A percentile compares a stretch with the other conserved stretches of the same genome.
Evolutionary conservation across 2,329 filamentous ascomycete species (phyloP).

Genomic region (Xylariales sp.): DNA sequence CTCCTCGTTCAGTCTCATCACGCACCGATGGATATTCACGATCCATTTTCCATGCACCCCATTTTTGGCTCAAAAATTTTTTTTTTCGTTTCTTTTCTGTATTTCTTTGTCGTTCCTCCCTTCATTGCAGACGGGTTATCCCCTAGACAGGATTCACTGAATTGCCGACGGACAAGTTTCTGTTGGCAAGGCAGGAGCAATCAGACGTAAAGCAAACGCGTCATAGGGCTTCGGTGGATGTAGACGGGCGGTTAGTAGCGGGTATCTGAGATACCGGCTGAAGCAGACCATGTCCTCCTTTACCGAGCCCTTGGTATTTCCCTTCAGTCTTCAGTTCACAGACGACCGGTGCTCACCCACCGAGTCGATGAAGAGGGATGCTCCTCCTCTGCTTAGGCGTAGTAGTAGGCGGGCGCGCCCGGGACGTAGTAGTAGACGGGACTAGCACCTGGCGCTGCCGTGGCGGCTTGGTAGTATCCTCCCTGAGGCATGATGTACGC

Average conservation of each 20-base stretch:
- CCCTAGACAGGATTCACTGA: background rate
- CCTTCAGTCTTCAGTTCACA: background rate
- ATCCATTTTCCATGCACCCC: background rate
- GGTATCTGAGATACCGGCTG: background rate
- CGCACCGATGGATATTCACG: too few relatives aligned
- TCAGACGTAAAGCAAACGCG: too few relatives aligned
- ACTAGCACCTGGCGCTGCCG: background rate
- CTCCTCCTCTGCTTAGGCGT: background rate
- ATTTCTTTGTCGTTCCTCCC: background rate
- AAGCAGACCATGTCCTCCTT: background rate
- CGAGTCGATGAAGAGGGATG: background rate
- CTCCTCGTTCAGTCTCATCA: background rate
- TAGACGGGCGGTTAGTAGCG: background rate
- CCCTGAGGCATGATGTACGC: conserved; percentile 25
- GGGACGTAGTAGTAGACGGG: conserved; percentile 20
- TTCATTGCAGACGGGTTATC: background rate
- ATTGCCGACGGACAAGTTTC: background rate
- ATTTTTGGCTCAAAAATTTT: too few relatives aligned
- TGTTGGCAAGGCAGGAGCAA: background rate
- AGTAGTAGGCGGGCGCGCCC: conserved; percentile 15
- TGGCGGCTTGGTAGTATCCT: conserved; percentile 12
- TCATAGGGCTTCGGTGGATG: background rate
- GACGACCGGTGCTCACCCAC: background rate
- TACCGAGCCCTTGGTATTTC: background rate
- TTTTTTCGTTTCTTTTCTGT: background rate